phyloP scores from a whole-genome alignment of 2,329 filamentous ascomycete species.

The Apiospora malaysiana region DNA sequence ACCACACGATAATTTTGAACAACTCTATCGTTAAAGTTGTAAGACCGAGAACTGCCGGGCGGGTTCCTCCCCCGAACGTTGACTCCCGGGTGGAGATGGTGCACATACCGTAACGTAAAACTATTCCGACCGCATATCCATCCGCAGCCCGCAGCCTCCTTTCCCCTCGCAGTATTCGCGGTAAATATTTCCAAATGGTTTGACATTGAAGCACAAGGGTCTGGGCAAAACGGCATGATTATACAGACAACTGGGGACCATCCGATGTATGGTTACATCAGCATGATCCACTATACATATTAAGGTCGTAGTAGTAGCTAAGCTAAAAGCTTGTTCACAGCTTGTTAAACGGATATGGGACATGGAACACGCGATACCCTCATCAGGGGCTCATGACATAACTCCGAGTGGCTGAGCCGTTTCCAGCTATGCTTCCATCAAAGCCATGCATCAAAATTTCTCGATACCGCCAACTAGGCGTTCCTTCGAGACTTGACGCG shows the following conservation, averaged over 20 bases:
- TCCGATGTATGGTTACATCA: conserved; percentile 11
- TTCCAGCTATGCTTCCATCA: not conserved
- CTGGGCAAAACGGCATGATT: conserved; percentile 8
- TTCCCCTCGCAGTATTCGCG: not conserved
- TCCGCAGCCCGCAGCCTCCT: not conserved
- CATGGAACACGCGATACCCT: not conserved
- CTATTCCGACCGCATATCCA: not conserved
- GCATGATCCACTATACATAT: not conserved
- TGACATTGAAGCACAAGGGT: not conserved
- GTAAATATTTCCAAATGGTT: not conserved
- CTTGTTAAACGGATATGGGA: conserved; percentile 11
- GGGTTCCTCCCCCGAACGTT: not conserved
- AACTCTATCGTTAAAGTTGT: not conserved
- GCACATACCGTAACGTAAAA: conserved; percentile 3
- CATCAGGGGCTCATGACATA: not conserved
- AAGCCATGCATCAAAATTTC: not conserved
- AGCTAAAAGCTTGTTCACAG: conserved; percentile 5
- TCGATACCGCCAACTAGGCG: not conserved
- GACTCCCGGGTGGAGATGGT: not conserved
- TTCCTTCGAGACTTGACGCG: not conserved
- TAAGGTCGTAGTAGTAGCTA: not conserved
- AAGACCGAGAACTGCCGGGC: conserved; percentile 16
- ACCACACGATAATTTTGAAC: not conserved
- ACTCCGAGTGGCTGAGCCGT: not conserved
- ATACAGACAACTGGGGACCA: not conserved